A percentile compares a stretch with the other conserved stretches of the same genome.
Evolutionary conservation across 371 early-diverging fungal genomes (phyloP).

Genomic region (Lichtheimia ornata): DNA sequence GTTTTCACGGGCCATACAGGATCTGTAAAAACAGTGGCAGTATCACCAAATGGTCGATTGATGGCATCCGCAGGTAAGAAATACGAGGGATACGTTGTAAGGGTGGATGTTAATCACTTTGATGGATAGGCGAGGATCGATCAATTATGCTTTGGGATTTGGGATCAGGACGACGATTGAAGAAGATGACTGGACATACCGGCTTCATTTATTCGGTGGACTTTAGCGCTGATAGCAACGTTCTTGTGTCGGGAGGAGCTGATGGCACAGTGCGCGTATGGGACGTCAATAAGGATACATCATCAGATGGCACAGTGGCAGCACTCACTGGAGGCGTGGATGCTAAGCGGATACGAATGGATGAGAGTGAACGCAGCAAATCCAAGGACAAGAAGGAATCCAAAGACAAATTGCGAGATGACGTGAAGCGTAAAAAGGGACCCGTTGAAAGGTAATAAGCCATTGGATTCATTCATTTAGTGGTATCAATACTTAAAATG

Average conservation of each 20-base stretch:
- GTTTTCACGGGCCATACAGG: constrained; percentile 94
- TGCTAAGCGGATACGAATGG: constrained; percentile 35
- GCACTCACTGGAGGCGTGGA: constrained; percentile 16
- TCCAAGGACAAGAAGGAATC: constrained; percentile 31
- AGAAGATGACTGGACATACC: constrained; percentile 85
- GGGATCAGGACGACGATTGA: constrained; percentile 82
- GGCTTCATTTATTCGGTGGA: constrained; percentile 86
- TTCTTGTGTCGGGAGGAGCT: constrained; percentile 88
- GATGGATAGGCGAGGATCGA: constrained; percentile 74
- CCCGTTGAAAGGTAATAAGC: constrained; percentile 34
- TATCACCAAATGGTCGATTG: constrained; percentile 94
- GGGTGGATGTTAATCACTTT: not conserved
- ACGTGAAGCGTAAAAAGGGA: constrained; percentile 32
- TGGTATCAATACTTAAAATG: not conserved
- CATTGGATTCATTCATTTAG: not conserved
- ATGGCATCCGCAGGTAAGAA: constrained; percentile 87
- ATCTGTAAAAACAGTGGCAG: constrained; percentile 82
- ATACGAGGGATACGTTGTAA: too few species aligned
- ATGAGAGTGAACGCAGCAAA: constrained; percentile 24
- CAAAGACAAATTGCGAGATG: constrained; percentile 22
- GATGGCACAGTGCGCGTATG: constrained; percentile 95
- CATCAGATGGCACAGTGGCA: constrained; percentile 15
- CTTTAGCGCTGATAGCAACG: constrained; percentile 83
- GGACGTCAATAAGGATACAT: constrained; percentile 80
- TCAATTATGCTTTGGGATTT: constrained; percentile 96